phyloP scores from a whole-genome alignment of 2,329 filamentous ascomycete species.

The Colletotrichum sp. region DNA sequence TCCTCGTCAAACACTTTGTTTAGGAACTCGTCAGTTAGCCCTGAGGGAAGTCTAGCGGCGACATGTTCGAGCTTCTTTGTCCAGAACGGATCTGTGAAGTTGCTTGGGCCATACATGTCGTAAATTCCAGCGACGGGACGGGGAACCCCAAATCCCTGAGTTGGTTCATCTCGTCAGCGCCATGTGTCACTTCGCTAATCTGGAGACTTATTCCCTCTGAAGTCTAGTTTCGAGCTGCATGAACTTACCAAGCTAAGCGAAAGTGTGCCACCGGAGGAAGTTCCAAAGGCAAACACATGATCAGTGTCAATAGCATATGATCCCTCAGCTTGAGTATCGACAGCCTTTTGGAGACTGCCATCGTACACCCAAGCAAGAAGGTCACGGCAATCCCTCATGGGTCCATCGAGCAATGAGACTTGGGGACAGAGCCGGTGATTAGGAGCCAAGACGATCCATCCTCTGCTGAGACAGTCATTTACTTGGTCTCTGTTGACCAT shows the following conservation, averaged over 20 bases:
- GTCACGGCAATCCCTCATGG: conserved; percentile 37
- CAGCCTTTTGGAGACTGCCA: conserved; percentile 27
- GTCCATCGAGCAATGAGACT: conserved; percentile 33
- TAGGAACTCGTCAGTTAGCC: conserved; percentile 33
- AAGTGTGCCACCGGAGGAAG: conserved; percentile 38
- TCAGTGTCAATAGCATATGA: conserved; percentile 28
- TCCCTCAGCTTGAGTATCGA: conserved; percentile 7
- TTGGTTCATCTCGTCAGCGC: background rate
- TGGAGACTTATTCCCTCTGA: background rate
- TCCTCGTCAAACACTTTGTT: conserved; percentile 37
- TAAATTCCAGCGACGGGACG: conserved; percentile 41
- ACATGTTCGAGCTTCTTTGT: conserved; percentile 33
- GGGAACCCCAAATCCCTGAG: conserved; percentile 39
- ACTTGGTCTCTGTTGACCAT: conserved; percentile 43
- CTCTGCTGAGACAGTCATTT: conserved; percentile 37
- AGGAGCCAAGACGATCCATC: conserved; percentile 42
- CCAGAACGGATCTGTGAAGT: conserved; percentile 43
- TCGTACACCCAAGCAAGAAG: conserved; percentile 38
- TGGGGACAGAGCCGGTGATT: conserved; percentile 36
- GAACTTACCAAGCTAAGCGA: conserved; percentile 37
- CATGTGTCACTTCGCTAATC: background rate
- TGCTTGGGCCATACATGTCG: conserved; percentile 45
- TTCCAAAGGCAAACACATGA: conserved; percentile 39
- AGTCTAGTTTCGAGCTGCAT: background rate
- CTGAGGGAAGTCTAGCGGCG: conserved; percentile 27